Evolutionary conservation across 83 land plant species (phyloP).

Genomic region (Picea mariana): DNA sequence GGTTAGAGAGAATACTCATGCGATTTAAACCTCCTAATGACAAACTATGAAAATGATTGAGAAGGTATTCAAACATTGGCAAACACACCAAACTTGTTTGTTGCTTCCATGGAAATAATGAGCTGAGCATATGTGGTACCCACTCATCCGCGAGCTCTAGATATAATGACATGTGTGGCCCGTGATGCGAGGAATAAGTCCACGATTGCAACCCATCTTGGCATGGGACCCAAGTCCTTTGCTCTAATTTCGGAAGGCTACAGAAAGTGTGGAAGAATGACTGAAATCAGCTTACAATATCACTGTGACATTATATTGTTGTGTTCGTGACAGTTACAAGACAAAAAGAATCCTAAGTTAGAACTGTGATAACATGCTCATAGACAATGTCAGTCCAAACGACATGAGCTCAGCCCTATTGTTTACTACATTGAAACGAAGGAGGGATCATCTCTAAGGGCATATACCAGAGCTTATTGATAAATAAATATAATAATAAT

Average conservation of each 20-base stretch:
- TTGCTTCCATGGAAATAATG: constrained; percentile 79
- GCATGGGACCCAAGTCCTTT: constrained; percentile 92
- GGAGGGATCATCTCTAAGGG: no score
- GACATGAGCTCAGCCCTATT: no score
- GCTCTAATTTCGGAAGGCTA: constrained; percentile 55
- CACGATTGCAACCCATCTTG: constrained; percentile 96
- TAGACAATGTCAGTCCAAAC: no score
- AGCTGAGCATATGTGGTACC: constrained; percentile 94
- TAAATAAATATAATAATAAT: no score
- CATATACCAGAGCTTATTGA: no score
- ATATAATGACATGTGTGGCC: constrained; percentile 80
- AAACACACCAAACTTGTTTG: constrained; percentile 50
- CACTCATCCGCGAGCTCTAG: constrained; percentile 87
- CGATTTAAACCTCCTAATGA: neutral
- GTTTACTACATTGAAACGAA: no score
- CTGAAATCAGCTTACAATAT: neutral
- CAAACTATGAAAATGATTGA: neutral
- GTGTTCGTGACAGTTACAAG: no score
- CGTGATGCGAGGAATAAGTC: constrained; percentile 91
- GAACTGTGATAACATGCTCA: no score
- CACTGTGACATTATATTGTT: no score
- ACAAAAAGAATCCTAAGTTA: no score
- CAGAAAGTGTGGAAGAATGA: neutral
- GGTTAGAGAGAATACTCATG: neutral
- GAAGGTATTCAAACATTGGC: neutral